Evolutionary conservation across 495 filamentous ascomycete genomes (phyloP).

Genomic region (Penicillium waksmanii): DNA sequence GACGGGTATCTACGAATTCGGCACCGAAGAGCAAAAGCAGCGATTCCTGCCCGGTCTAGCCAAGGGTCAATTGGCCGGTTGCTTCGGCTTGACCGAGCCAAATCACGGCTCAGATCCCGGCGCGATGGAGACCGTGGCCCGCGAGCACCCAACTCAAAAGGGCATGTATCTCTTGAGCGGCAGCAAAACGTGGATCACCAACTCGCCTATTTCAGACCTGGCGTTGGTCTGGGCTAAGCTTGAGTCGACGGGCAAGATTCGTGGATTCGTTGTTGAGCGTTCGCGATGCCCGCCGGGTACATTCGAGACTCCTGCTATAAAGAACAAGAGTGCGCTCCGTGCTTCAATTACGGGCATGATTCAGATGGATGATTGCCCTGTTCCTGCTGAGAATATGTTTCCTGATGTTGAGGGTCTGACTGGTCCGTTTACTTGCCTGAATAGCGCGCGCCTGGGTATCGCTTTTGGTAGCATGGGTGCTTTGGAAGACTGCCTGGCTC

Average conservation of each 20-base stretch:
- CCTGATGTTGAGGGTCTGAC: constrained; percentile 83
- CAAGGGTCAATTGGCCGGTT: constrained; percentile 83
- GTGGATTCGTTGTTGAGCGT: constrained; percentile 89
- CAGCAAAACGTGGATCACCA: constrained; percentile 98
- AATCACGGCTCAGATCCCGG: constrained; percentile 98
- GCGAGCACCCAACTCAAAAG: constrained; percentile 84
- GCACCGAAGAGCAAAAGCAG: constrained; percentile 87
- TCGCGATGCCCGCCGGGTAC: constrained; percentile 81
- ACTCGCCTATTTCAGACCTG: constrained; percentile 91
- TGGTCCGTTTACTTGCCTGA: constrained; percentile 92
- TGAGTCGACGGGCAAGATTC: constrained; percentile 87
- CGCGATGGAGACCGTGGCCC: constrained; percentile 89
- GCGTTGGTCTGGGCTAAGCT: constrained; percentile 95
- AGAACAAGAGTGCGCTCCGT: constrained; percentile 92
- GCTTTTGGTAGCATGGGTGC: constrained; percentile 93
- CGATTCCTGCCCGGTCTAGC: constrained; percentile 82
- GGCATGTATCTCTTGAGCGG: constrained; percentile 82
- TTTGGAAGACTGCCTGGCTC: constrained; percentile 82
- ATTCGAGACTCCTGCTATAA: constrained; percentile 87
- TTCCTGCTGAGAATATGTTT: constrained; percentile 92
- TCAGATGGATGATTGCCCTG: constrained; percentile 86
- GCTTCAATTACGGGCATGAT: constrained; percentile 99
- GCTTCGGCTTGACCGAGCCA: constrained; percentile 95
- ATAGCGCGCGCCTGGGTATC: constrained; percentile 90
- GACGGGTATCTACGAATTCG: constrained; percentile 96